phyloP scores from a whole-genome alignment of 345 rosid species.

The Viola odorata region DNA sequence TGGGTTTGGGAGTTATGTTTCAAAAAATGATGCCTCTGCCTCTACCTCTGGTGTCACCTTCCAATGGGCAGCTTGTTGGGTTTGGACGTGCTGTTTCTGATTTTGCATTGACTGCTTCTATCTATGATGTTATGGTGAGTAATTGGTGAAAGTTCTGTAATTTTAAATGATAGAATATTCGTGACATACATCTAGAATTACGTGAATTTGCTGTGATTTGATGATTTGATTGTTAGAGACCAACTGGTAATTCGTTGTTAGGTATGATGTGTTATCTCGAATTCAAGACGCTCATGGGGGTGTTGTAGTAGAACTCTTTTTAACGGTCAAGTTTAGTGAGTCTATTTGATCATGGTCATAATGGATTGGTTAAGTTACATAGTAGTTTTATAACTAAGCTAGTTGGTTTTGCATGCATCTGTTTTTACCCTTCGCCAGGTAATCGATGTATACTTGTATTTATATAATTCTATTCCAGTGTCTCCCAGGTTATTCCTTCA shows the following conservation, averaged over 20 bases:
- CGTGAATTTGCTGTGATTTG: too few relatives aligned
- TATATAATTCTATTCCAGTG: constrained; percentile 41
- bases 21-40: constrained; percentile 27
- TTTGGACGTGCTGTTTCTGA: constrained; percentile 89
- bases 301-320: too few relatives aligned
- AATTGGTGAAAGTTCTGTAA: too few relatives aligned
- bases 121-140: constrained; percentile 67
- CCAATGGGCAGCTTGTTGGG: constrained; percentile 56
- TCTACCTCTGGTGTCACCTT: constrained; percentile 32
- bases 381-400: not conserved
- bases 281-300: too few relatives aligned
- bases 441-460: constrained; percentile 1
- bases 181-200: too few relatives aligned
- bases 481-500: constrained; percentile 71
- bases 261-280: too few relatives aligned
- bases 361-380: not conserved
- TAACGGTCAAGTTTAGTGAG: too few relatives aligned
- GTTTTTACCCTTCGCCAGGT: not conserved
- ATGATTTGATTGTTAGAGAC: too few relatives aligned
- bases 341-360: not conserved
- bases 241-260: too few relatives aligned
- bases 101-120: constrained; percentile 72
- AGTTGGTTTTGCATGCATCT: not conserved
- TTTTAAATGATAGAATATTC: too few relatives aligned
- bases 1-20: constrained; percentile 36